phyloP scores from a whole-genome alignment of 306 rosid genomes.

The Lupinus albus region DNA sequence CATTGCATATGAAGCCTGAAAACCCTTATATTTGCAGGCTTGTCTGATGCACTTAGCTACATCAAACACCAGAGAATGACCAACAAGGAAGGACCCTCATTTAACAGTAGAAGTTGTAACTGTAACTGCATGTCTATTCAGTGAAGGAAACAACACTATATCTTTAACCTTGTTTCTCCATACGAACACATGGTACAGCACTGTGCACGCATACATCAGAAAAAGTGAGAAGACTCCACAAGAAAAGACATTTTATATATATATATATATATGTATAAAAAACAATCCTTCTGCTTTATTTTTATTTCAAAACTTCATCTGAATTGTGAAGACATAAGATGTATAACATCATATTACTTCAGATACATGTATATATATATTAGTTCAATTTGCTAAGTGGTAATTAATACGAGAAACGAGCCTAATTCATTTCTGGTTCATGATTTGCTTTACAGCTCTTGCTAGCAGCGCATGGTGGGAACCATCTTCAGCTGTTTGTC shows the following conservation, averaged over 20 bases:
- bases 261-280: not conserved
- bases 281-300: not conserved
- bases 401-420: not conserved
- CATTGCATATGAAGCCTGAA: constrained; percentile 4
- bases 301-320: not conserved
- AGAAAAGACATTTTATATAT: no score
- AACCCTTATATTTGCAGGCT: constrained; percentile 16
- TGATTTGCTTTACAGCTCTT: constrained; percentile 29
- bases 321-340: constrained; percentile 1
- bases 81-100: constrained; percentile 9
- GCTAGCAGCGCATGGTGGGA: constrained; percentile 37
- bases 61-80: constrained; percentile 17
- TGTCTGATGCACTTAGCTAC: not conserved
- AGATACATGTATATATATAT: no score
- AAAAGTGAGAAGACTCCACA: no score
- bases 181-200: not conserved
- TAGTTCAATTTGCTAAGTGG: not conserved
- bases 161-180: constrained; percentile 18
- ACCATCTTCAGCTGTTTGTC: constrained; percentile 38
- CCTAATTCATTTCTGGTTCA: not conserved
- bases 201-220: not conserved
- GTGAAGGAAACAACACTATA: not conserved
- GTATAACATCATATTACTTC: not conserved
- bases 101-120: constrained; percentile 10
- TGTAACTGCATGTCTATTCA: not conserved